These are phyloP conservation scores for Paramecium sexaurelia DNA, from an alignment of 73 alveolate genomes.

Conservation along the genomic window DNA sequence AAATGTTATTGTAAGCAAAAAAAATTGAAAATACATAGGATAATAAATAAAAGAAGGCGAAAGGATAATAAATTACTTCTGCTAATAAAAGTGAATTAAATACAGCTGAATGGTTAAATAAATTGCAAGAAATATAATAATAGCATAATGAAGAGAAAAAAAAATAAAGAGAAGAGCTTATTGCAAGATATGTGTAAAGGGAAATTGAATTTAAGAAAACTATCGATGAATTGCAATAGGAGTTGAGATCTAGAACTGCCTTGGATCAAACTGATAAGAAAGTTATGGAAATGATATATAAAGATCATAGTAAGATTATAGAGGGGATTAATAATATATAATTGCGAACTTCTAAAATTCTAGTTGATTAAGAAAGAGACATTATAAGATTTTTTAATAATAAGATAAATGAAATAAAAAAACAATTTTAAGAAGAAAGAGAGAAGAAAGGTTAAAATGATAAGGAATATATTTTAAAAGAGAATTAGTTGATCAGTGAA, in stretches of 20 bases:
- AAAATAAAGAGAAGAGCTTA: conserved; percentile 59
- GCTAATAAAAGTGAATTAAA: conserved; percentile 60
- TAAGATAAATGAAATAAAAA: conserved; percentile 66
- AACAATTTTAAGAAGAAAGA: conserved; percentile 65
- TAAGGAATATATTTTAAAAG: conserved; percentile 54
- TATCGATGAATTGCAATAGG: conserved; percentile 75
- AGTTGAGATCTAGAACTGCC: conserved; percentile 66
- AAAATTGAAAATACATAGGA: conserved; percentile 18
- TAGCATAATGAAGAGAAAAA: conserved; percentile 66
- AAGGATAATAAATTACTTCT: not conserved
- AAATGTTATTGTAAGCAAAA: not conserved
- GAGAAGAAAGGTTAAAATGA: conserved; percentile 64
- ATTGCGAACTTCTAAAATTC: conserved; percentile 59
- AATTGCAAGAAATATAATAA: conserved; percentile 64
- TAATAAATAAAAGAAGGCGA: conserved; percentile 28
- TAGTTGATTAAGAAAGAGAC: conserved; percentile 67
- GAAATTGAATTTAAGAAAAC: conserved; percentile 86
- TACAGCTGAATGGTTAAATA: conserved; percentile 75
- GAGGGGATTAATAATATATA: conserved; percentile 56
- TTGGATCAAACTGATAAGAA: conserved; percentile 60
- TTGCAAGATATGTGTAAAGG: conserved; percentile 81
- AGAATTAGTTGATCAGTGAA: conserved; percentile 45
- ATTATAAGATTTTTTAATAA: conserved; percentile 66
- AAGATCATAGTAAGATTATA: conserved; percentile 59
- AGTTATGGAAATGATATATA: conserved; percentile 48